These are phyloP conservation scores for Diaporthe amygdali DNA, from an alignment of 2,329 filamentous ascomycete species.

Conservation along the genomic window DNA sequence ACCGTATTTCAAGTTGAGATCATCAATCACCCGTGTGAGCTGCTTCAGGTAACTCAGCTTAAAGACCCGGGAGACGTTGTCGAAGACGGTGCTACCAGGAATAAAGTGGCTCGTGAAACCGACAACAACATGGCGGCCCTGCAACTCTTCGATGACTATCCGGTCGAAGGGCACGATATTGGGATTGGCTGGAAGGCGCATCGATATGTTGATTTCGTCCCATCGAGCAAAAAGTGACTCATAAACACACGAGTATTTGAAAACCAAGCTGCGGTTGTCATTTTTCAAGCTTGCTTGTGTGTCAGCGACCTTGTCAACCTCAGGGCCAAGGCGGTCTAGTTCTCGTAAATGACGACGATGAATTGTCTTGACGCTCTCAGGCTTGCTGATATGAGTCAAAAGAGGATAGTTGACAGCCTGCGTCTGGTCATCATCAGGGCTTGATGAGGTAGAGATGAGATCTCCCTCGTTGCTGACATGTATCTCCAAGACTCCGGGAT, in stretches of 20 bases:
- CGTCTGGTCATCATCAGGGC: not conserved
- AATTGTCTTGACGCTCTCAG: not conserved
- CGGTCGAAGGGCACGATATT: slow-evolving; percentile 33
- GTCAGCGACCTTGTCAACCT: not conserved
- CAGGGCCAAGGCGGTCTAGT: not conserved
- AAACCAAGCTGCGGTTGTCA: not conserved
- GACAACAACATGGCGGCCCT: slow-evolving; percentile 21
- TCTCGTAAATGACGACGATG: not conserved
- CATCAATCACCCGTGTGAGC: slow-evolving; percentile 40
- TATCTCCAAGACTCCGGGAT: not conserved
- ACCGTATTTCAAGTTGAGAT: slow-evolving; percentile 41
- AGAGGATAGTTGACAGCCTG: not conserved
- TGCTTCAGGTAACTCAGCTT: slow-evolving; percentile 41
- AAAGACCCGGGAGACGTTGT: slow-evolving; percentile 37
- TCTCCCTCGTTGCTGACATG: not conserved
- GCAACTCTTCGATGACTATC: slow-evolving; percentile 31
- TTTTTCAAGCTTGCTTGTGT: not conserved
- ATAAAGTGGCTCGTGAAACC: slow-evolving; percentile 35
- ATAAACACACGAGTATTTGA: not conserved
- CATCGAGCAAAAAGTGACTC: slow-evolving; percentile 24
- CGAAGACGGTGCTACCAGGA: slow-evolving; percentile 38
- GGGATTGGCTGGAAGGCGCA: slow-evolving; percentile 36
- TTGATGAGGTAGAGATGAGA: not conserved
- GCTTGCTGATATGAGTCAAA: not conserved
- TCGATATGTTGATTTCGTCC: slow-evolving; percentile 41